Conservation (phyloP, 768 basidiomycete genomes). For the Termitomyces sp. region DNA sequence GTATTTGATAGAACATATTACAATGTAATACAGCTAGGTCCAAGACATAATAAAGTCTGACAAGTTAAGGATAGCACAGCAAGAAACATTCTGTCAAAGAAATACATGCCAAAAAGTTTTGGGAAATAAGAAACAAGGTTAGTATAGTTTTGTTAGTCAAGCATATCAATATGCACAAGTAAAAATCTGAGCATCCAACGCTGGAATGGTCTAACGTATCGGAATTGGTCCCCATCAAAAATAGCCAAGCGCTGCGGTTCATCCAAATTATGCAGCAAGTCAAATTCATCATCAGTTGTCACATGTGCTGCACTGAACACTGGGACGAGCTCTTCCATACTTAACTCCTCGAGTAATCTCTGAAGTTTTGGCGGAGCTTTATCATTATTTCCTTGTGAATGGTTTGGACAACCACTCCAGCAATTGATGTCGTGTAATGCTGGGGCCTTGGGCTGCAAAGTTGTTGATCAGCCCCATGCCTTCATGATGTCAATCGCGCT, state of each 20-base stretch:
- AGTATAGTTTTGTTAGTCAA: not conserved
- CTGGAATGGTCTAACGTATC: not conserved
- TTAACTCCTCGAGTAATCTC: not conserved
- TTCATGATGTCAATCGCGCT: not conserved
- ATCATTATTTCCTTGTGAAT: not conserved
- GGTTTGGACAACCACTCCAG: not conserved
- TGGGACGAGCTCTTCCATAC: not conserved
- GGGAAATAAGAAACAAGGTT: not conserved
- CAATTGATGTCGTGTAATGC: not conserved
- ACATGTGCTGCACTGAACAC: not conserved
- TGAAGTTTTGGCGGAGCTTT: not conserved
- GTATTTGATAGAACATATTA: slow-evolving; percentile 4
- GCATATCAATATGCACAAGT: not conserved
- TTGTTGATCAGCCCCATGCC: not conserved
- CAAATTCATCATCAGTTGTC: not conserved
- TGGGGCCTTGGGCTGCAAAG: not conserved
- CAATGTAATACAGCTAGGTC: not conserved
- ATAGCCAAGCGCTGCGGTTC: not conserved
- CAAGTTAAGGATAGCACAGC: not conserved
- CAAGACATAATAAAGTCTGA: not conserved
- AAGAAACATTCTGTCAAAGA: not conserved
- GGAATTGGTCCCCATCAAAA: not conserved
- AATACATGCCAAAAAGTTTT: not conserved
- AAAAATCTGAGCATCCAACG: not conserved
- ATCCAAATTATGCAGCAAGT: not conserved